These are phyloP conservation scores for Agapanthus africanus DNA, from an alignment of 106 monocot genomes.

Conservation along the genomic window DNA sequence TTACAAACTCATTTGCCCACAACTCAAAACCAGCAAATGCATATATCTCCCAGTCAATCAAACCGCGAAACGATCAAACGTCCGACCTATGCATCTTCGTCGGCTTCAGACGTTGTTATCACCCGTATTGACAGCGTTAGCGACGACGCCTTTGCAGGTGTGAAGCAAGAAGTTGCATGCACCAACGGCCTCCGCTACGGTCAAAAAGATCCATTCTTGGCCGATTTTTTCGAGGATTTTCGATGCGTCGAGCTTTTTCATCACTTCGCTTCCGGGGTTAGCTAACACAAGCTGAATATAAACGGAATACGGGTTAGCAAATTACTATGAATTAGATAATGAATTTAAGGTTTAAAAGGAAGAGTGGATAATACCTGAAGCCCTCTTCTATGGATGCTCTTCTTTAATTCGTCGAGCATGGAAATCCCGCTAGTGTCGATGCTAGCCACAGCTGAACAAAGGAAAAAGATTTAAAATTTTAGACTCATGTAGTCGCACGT, in stretches of 20 bases:
- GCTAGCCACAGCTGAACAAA: slow-evolving; percentile 59
- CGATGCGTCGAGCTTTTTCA: slow-evolving; percentile 86
- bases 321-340: neutral
- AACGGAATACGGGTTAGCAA: neutral
- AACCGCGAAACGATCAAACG: no score
- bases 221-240: slow-evolving; percentile 66
- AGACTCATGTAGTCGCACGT: neutral
- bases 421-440: slow-evolving; percentile 92
- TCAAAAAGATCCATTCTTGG: slow-evolving; percentile 77
- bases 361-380: slow-evolving; percentile 37
- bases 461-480: no score
- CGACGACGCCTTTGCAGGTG: slow-evolving; percentile 28
- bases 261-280: slow-evolving; percentile 87
- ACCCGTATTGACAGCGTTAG: neutral
- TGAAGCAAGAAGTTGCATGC: slow-evolving; percentile 74
- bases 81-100: no score
- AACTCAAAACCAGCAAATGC: neutral
- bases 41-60: neutral
- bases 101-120: slow-evolving; percentile 41
- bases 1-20: neutral
- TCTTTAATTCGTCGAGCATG: slow-evolving; percentile 82
- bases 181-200: slow-evolving; percentile 69
- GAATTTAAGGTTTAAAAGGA: no score
- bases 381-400: slow-evolving; percentile 43
- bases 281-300: slow-evolving; percentile 60